Conservation (phyloP, 2,329 filamentous ascomycete species). For the Pseudocercospora macadamiae region DNA sequence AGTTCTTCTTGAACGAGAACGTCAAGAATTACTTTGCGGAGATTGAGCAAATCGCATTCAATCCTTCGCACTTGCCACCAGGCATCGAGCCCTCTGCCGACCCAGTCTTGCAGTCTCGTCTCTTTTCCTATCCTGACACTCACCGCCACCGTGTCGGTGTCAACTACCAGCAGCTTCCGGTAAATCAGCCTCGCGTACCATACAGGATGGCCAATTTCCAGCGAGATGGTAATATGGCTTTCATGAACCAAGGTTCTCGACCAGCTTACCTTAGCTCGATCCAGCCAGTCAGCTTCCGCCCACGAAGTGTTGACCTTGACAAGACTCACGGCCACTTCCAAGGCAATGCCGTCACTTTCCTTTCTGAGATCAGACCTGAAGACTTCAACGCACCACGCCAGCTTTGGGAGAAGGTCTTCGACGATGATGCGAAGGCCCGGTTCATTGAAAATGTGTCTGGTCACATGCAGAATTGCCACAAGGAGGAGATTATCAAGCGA, state of each 20-base stretch:
- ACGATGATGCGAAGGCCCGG: slow-evolving; percentile 59
- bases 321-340: slow-evolving; percentile 55
- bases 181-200: slow-evolving; percentile 58
- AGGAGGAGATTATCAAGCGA: slow-evolving; percentile 64
- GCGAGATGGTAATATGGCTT: slow-evolving; percentile 72
- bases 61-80: slow-evolving; percentile 67
- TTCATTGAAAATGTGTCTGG: slow-evolving; percentile 64
- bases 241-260: slow-evolving; percentile 65
- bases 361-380: slow-evolving; percentile 56
- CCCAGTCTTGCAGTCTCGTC: slow-evolving; percentile 68
- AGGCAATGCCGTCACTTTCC: slow-evolving; percentile 53
- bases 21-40: slow-evolving; percentile 66
- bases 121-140: slow-evolving; percentile 72
- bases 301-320: slow-evolving; percentile 52
- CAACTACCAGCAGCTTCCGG: slow-evolving; percentile 63
- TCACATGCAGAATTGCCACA: slow-evolving; percentile 62
- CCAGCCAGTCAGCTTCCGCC: slow-evolving; percentile 53
- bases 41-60: slow-evolving; percentile 72
- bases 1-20: slow-evolving; percentile 58
- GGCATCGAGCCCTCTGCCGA: slow-evolving; percentile 72
- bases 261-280: slow-evolving; percentile 61
- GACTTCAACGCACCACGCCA: slow-evolving; percentile 60
- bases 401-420: slow-evolving; percentile 65
- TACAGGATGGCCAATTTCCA: slow-evolving; percentile 67
- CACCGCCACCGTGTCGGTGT: slow-evolving; percentile 60